Conservation (phyloP, 768 basidiomycete genomes). For the Pleurotus ostreatus region DNA sequence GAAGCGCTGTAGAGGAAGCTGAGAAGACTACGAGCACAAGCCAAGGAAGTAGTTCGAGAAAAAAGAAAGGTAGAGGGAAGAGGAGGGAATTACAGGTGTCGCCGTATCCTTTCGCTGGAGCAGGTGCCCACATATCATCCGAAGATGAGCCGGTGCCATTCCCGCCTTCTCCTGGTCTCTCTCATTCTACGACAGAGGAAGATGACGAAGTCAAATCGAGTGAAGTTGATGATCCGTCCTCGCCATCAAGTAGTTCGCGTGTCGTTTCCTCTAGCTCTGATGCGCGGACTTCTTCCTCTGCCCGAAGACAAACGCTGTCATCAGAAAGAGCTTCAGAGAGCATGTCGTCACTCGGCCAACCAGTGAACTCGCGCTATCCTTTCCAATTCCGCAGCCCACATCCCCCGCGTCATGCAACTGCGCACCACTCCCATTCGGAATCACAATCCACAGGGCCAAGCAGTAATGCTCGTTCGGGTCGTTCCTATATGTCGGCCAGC, state of each 20-base stretch:
- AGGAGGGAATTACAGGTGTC: slow-evolving; percentile 32
- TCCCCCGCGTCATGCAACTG: slow-evolving; percentile 29
- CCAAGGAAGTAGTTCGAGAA: neutral
- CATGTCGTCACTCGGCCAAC: slow-evolving; percentile 82
- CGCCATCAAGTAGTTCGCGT: slow-evolving; percentile 26
- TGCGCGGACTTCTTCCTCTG: slow-evolving; percentile 31
- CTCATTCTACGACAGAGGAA: slow-evolving; percentile 14
- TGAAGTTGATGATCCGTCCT: slow-evolving; percentile 34
- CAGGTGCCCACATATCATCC: slow-evolving; percentile 57
- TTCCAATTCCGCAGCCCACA: slow-evolving; percentile 58
- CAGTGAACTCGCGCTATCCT: slow-evolving; percentile 65
- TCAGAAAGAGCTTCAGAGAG: slow-evolving; percentile 72
- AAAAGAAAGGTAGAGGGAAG: slow-evolving; percentile 30
- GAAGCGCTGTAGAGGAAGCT: neutral
- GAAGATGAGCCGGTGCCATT: slow-evolving; percentile 62
- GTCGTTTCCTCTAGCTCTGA: slow-evolving; percentile 21
- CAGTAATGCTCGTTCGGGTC: slow-evolving; percentile 16
- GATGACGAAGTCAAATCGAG: slow-evolving; percentile 24
- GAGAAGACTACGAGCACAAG: neutral
- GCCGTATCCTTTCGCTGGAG: slow-evolving; percentile 70
- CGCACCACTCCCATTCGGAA: slow-evolving; percentile 3
- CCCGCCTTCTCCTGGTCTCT: slow-evolving; percentile 56
- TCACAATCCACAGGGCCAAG: slow-evolving; percentile 6
- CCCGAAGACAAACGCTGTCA: slow-evolving; percentile 35
- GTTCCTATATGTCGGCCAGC: slow-evolving; percentile 34